These are phyloP conservation scores for Argentina anserina DNA, from an alignment of 306 rosid genomes.

Conservation along the genomic window DNA sequence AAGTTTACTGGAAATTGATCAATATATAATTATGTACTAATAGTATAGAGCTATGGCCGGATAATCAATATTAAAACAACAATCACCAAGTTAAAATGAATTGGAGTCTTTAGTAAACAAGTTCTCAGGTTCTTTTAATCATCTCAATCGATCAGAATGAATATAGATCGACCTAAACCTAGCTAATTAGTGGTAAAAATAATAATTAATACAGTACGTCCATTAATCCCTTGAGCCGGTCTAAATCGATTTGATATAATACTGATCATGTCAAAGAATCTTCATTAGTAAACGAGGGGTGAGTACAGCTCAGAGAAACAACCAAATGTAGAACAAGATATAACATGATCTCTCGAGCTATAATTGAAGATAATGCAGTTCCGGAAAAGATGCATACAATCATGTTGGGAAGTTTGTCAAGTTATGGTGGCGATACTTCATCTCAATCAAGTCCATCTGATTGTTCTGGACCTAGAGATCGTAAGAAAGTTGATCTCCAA, in stretches of 20 bases:
- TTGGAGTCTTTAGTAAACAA: background rate
- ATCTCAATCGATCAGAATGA: background rate
- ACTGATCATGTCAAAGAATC: background rate
- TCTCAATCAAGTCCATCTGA: conserved; percentile 27
- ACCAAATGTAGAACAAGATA: background rate
- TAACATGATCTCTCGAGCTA: conserved; percentile 12
- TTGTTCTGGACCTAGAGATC: conserved; percentile 15
- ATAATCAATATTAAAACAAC: too few relatives aligned
- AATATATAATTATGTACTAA: too few relatives aligned
- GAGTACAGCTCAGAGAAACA: background rate
- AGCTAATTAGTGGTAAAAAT: too few relatives aligned
- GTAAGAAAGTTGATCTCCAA: conserved; percentile 4
- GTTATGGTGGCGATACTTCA: conserved; percentile 13
- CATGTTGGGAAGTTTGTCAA: conserved; percentile 14
- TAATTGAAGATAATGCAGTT: conserved; percentile 38
- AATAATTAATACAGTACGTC: too few relatives aligned
- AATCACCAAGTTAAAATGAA: background rate
- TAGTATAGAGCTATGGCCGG: background rate
- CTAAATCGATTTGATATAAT: background rate
- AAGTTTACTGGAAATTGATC: too few relatives aligned
- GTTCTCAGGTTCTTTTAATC: background rate
- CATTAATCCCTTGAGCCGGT: background rate
- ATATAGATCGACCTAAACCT: too few relatives aligned
- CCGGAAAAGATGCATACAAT: background rate
- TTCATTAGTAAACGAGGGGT: background rate